Conservation (phyloP, 306 rosid genomes). For the Quercus aquifolioides region DNA sequence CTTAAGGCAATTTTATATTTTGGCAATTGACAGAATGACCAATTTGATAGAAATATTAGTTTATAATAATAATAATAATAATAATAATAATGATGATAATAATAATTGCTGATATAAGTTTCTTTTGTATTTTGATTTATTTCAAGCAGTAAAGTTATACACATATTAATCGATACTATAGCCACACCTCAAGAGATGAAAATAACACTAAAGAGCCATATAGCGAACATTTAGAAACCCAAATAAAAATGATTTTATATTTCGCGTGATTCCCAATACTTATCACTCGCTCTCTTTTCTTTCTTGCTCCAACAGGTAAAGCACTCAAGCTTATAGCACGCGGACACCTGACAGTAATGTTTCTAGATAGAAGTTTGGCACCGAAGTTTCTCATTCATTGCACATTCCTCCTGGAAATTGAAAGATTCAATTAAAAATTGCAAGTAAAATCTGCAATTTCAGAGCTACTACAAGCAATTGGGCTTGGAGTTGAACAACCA, state of each 20-base stretch:
- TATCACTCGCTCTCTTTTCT: neutral
- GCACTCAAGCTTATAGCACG: neutral
- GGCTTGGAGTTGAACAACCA: neutral
- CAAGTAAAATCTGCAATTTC: slow-evolving; percentile 5
- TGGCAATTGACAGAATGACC: too few relatives aligned
- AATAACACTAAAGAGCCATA: neutral
- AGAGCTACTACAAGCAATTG: slow-evolving; percentile 7
- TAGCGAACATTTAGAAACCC: neutral
- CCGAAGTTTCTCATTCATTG: slow-evolving; percentile 45
- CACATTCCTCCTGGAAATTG: slow-evolving; percentile 62
- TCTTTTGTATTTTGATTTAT: neutral
- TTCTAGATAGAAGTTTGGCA: slow-evolving; percentile 30
- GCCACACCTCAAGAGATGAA: neutral
- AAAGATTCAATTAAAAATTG: slow-evolving; percentile 11
- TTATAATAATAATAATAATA: too few relatives aligned
- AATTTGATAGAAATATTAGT: too few relatives aligned
- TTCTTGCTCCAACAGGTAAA: neutral
- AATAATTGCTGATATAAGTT: neutral
- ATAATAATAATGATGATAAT: too few relatives aligned
- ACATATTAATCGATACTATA: neutral
- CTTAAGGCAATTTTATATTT: too few relatives aligned
- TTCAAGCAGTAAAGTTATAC: neutral
- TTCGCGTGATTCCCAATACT: neutral
- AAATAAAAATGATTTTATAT: too few relatives aligned
- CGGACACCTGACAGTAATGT: slow-evolving; percentile 17